Evolutionary conservation across 208 protist species (phyloP).

Genomic region (Acanthamoeba royreba): DNA sequence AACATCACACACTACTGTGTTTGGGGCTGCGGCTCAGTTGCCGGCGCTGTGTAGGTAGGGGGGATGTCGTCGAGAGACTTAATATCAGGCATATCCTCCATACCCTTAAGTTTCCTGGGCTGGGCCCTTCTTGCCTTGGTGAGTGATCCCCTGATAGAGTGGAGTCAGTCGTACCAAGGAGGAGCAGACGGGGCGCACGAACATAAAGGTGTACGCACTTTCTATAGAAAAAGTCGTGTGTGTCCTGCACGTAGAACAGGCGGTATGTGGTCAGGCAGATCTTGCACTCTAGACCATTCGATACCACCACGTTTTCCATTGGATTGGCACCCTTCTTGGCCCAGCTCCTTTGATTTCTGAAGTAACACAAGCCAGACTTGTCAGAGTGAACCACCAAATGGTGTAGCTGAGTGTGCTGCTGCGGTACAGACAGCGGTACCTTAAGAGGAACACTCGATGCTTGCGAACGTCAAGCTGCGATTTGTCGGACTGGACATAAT

Average conservation of each 20-base stretch:
- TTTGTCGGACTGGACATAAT: constrained; percentile 35
- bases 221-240: constrained; percentile 65
- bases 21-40: neutral
- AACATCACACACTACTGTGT: neutral
- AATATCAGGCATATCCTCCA: neutral
- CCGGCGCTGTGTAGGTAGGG: neutral
- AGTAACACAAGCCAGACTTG: neutral
- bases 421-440: neutral
- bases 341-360: neutral
- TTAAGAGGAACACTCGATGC: constrained; percentile 35
- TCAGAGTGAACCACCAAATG: neutral
- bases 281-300: constrained; percentile 64
- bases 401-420: neutral
- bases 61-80: neutral
- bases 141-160: neutral
- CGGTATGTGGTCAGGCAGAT: constrained; percentile 63
- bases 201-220: neutral
- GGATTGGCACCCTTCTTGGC: neutral
- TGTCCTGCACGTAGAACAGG: constrained; percentile 70
- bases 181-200: neutral
- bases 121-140: neutral
- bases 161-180: neutral
- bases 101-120: neutral
- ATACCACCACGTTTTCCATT: constrained; percentile 37
- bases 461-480: constrained; percentile 24